These are phyloP conservation scores for Tolypocladium pustulatum DNA, from an alignment of 2,329 filamentous ascomycete species.

Conservation along the genomic window DNA sequence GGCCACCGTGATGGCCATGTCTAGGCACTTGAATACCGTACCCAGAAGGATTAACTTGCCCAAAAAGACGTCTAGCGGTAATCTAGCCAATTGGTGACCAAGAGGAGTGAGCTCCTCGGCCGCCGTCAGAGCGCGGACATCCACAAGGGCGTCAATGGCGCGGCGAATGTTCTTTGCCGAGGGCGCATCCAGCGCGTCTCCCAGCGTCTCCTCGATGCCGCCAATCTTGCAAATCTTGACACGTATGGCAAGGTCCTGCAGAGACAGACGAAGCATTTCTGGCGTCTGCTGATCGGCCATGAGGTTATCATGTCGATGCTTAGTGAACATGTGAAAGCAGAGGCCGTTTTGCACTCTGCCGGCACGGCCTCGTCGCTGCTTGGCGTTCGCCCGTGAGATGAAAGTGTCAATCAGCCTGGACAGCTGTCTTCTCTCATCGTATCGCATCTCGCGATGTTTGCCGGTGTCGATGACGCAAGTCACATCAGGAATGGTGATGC, in stretches of 20 bases:
- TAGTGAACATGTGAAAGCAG: conserved; percentile 94
- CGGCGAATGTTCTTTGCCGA: conserved; percentile 86
- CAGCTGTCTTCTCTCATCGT: conserved; percentile 84
- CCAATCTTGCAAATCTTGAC: conserved; percentile 97
- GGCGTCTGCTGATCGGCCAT: conserved; percentile 92
- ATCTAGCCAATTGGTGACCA: conserved; percentile 73
- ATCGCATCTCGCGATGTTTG: conserved; percentile 95
- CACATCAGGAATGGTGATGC: conserved; percentile 96
- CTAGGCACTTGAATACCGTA: conserved; percentile 79
- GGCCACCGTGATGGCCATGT: conserved; percentile 84
- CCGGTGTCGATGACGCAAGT: conserved; percentile 95
- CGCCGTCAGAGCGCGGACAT: conserved; percentile 78
- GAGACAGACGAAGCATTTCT: conserved; percentile 85
- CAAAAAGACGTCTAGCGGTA: conserved; percentile 88
- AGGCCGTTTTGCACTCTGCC: conserved; percentile 91
- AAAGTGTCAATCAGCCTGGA: conserved; percentile 89
- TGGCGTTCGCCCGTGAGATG: conserved; percentile 90
- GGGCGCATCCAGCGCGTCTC: conserved; percentile 81
- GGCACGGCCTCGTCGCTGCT: conserved; percentile 85
- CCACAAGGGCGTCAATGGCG: conserved; percentile 84
- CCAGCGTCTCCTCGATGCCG: conserved; percentile 80
- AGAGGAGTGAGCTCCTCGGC: conserved; percentile 78
- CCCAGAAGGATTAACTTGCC: conserved; percentile 87
- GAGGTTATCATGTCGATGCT: conserved; percentile 70
- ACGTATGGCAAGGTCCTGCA: conserved; percentile 89